Evolutionary conservation across 139 green algal species (phyloP), one percentile per base, ranked within the genome.

Genomic region (Chlorella sp.): DNA sequence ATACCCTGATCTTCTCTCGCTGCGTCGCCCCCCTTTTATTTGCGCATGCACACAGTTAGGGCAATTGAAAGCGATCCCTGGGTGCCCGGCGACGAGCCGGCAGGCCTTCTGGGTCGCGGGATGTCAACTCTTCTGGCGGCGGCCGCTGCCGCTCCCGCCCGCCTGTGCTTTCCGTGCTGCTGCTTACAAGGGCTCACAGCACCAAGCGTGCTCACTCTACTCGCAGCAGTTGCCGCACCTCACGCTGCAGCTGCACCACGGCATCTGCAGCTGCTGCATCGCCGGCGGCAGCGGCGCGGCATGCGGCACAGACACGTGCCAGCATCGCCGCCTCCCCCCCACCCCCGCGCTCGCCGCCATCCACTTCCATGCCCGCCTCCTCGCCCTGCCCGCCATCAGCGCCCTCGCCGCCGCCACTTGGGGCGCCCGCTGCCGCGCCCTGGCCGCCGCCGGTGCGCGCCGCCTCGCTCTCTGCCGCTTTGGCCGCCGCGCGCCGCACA

Each of bases 401-500:
- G n/a, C n/a, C n/a, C n/a, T n/a, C n/a, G 51, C 69, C 17, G 38
- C 38, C 38, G 69, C 69, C 69, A 15, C 51, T 60, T 9, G 51
- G 9, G 13, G 51, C 51, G 51, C 51, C 51, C 9, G 51, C 51
- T 60, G 51, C 51, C 2, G 51, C 51, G 51, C 51, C 51, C 51
- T 60, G 51, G 51, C 51, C 51, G 51, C 51, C 51, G 51, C 51
- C 11, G 13, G 51, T 60, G 51, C 51, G 51, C 2, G 51, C 51
- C 13, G 51, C 15, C 51, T 60, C 51, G 51, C 51, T 60, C 69
- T 75, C 69, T 6, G 47, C 32, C 11, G 69, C 69, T 21, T 75
- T 75, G 30, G 34, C 34, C 0, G 81, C 78, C 7, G 90, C 88
- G 5, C 92, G 90, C 0, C 68, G 41, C 32, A 97, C 89, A 18